Evolutionary conservation across 345 rosid species (phyloP), one percentile per base, ranked within the genome.

Genomic region (Jatropha curcas): DNA sequence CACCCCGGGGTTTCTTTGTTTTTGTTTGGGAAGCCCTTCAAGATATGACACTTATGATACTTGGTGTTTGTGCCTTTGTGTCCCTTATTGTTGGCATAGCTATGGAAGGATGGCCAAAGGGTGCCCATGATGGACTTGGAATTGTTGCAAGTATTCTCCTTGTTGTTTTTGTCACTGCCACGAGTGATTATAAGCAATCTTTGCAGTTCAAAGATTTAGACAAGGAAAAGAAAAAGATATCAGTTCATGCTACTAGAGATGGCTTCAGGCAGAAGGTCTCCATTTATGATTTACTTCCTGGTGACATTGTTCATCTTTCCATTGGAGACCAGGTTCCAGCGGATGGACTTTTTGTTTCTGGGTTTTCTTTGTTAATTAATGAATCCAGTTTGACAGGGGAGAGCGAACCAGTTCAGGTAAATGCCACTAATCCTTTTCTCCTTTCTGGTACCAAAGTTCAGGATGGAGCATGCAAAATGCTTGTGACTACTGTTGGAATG

Each of bases 271-370:
- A 94, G 88, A 94, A 88, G 37, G 8, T 94, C 78, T 94, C 98
- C 0, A 94, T 94, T 55, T 92, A 94, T 70, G 96, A 94, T 56
- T 78, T 94, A 71, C 87, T 90, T 62, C 88, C 94, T 22, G 97
- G 98, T 68, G 98, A 94, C 74, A 87, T 94, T 66, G 97, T 94
- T 67, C 98, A 94, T 82, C 86, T 94, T 17, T 86, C 79, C 10
- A 92, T 94, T 67, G 98, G 97, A 27, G 98, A 93, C 75, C 98
- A 91, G 79, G 97, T 90, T 43, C 98, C 97, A 27, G 92, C 97
- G 25, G 97, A 94, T 68, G 98, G 98, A 30, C 88, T 94, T 45
- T 94, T 94, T 69, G 76, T 94, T 70, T 88, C 92, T 0, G 98
- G 98, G n/a, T 94, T 91, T 77, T 94, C 97, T 4, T 90, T 91